Percentiles rank a stretch among this genome's conserved stretches.
Conservation (phyloP, 768 basidiomycete species). For the Serendipita sp. region DNA sequence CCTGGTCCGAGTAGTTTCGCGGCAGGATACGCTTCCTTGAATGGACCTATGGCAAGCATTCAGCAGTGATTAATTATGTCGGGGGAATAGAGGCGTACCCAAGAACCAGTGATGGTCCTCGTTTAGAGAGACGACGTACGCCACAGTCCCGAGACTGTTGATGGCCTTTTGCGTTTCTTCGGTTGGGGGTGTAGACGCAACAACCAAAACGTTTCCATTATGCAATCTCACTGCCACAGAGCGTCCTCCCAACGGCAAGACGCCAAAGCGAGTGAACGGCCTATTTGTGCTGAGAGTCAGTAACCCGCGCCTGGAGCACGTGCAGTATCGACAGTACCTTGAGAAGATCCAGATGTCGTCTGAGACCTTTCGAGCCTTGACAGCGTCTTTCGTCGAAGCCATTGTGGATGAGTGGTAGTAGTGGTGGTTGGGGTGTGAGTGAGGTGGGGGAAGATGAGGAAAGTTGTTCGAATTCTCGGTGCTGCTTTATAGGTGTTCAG, state of each 20-base stretch:
- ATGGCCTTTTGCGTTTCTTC: conserved; percentile 47
- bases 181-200: conserved; percentile 65
- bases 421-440: background rate
- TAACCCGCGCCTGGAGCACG: background rate
- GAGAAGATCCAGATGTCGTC: conserved; percentile 25
- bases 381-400: background rate
- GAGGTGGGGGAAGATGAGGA: too few relatives aligned
- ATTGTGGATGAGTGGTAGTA: background rate
- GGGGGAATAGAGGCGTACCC: conserved; percentile 28
- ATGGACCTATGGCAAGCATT: conserved; percentile 12
- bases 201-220: conserved; percentile 58
- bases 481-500: too few relatives aligned
- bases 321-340: conserved; percentile 13
- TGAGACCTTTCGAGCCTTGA: conserved; percentile 15
- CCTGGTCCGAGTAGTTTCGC: conserved; percentile 58
- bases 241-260: conserved; percentile 66
- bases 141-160: conserved; percentile 50
- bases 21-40: conserved; percentile 48
- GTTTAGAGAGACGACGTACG: conserved; percentile 30
- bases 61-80: background rate
- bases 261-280: conserved; percentile 48
- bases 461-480: too few relatives aligned
- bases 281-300: background rate
- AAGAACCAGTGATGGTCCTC: conserved; percentile 45
- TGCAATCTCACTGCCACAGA: conserved; percentile 64